A percentile compares a stretch with the other conserved stretches of the same genome.
These are phyloP conservation scores for Blumeria graminis DNA, from an alignment of 2,329 filamentous ascomycete species.

Conservation along the genomic window DNA sequence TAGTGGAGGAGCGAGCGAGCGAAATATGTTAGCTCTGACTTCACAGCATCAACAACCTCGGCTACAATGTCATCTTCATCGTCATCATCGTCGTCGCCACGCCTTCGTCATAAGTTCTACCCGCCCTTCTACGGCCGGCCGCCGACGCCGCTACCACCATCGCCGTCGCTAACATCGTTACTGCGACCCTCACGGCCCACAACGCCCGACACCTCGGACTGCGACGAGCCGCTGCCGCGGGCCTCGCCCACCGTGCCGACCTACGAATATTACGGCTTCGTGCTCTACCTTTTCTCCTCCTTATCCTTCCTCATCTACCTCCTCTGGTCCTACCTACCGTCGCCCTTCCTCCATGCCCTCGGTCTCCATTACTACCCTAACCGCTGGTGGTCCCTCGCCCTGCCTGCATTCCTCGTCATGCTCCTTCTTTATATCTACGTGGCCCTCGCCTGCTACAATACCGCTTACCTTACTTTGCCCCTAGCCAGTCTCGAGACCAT, in stretches of 20 bases:
- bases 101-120: slow-evolving; percentile 27
- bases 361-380: slow-evolving; percentile 95
- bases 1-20: too few species aligned
- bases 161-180: slow-evolving; percentile 76
- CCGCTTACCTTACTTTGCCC: slow-evolving; percentile 62
- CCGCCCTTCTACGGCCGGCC: slow-evolving; percentile 94
- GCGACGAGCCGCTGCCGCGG: slow-evolving; percentile 53
- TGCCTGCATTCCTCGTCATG: slow-evolving; percentile 79
- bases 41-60: too few species aligned
- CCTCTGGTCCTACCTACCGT: slow-evolving; percentile 65
- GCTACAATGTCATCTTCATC: slow-evolving; percentile 6
- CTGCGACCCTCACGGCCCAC: slow-evolving; percentile 77
- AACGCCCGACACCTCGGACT: slow-evolving; percentile 76
- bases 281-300: slow-evolving; percentile 74
- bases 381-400: slow-evolving; percentile 88
- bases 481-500: slow-evolving; percentile 66
- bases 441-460: slow-evolving; percentile 76
- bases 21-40: too few species aligned
- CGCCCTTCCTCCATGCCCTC: slow-evolving; percentile 72
- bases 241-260: slow-evolving; percentile 90
- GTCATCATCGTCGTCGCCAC: slow-evolving; percentile 11
- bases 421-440: slow-evolving; percentile 80
- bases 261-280: slow-evolving; percentile 98
- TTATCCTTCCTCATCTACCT: slow-evolving; percentile 52
- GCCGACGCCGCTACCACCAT: slow-evolving; percentile 82